Base-by-base conservation (phyloP, 2,329 filamentous ascomycete genomes). In the Xylaria sp. region DNA sequence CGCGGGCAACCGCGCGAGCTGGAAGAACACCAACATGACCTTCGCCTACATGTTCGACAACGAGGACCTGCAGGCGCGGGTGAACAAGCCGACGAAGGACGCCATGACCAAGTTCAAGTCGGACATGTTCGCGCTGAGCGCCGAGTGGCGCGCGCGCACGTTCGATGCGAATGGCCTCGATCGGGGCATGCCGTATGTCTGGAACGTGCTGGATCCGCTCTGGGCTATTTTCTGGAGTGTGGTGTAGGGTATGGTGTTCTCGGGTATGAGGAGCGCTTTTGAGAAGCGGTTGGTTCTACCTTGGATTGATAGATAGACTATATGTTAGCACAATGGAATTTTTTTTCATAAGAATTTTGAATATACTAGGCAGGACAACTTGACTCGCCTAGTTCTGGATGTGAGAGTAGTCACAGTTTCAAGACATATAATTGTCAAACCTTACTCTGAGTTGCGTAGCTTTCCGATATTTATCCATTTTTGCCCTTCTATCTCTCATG, bases 141-240 rank as follows among this genome's bases (percentile, higher is more conserved):
- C 75, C 2, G 68, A 76, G 32, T 75, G 85, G 20, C 74, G 74
- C 32, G 74, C 65, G 6, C 79, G 82, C 25, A 66, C n/a, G 0
- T 86, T 86, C 73, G 83, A 82, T 63, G 67, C 64, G 2, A 60
- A 82, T 4, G 84, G 84, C 0, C 76, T 86, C 61, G 80, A 79
- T 70, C 78, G 81, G 66, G 83, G 83, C 2, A 84, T 84, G 83
- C 84, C 84, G 7, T 85, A 85, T 67, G 62, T 85, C 0, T 86
- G 78, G 77, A 75, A 75, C 51, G 74, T 66, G 3, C 23, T 73
- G n/a, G 68, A 73, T 34, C 71, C 71, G 8, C 32, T 66, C 8
- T 65, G 63, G 32, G 69, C 64, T n/a, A 60, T 66, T 25, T 73
- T 58, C 52, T 71, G 69, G 70, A 65, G 65, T 32, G 68, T 69